Evolutionary conservation across 2,329 filamentous ascomycete genomes (phyloP).

Genomic region (Aspergillus sp.): DNA sequence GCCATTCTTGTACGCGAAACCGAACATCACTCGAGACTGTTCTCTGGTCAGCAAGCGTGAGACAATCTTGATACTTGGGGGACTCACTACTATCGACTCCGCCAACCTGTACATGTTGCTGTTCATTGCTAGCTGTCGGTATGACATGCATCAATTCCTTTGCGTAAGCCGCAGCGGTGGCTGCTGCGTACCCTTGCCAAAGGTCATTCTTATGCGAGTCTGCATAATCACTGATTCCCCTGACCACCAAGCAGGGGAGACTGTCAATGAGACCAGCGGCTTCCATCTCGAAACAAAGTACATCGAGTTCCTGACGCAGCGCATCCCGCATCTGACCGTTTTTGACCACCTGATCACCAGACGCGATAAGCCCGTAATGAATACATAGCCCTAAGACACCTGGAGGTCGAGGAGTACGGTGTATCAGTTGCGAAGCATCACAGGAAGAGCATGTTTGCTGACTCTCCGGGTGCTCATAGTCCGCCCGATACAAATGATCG

Average conservation of each 20-base stretch:
- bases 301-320: slow-evolving; percentile 1
- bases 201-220: background rate
- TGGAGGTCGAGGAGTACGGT: background rate
- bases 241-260: background rate
- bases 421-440: background rate
- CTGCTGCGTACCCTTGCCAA: background rate
- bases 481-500: background rate
- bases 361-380: background rate
- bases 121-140: background rate
- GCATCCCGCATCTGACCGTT: slow-evolving; percentile 1
- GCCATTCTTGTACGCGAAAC: background rate
- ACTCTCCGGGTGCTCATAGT: background rate
- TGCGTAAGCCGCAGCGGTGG: background rate
- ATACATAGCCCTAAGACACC: background rate
- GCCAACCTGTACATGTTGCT: background rate
- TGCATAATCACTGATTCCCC: background rate
- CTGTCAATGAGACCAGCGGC: background rate
- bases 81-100: background rate
- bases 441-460: background rate
- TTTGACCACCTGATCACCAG: slow-evolving; percentile 7
- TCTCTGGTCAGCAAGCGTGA: background rate
- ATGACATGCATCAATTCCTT: background rate
- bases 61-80: too few species aligned
- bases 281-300: slow-evolving; percentile 4
- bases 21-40: background rate